Percentiles rank a stretch among this genome's conserved stretches.
Evolutionary conservation across 495 filamentous ascomycete genomes (phyloP).

Genomic region (Lasiosphaeriaceae sp.): DNA sequence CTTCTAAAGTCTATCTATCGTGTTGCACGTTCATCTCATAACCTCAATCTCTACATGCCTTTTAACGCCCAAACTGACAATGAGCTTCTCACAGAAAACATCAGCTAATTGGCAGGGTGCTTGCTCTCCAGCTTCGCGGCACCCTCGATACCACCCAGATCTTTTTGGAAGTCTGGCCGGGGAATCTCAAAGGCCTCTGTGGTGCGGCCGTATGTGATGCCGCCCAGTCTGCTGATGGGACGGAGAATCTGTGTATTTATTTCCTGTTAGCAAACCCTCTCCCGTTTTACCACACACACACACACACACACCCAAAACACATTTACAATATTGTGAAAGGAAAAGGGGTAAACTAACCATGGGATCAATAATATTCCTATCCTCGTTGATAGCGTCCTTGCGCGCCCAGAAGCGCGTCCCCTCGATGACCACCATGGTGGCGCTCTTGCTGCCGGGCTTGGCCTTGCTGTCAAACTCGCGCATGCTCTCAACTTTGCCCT

Average conservation of each 20-base stretch:
- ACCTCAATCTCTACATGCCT: too few species aligned
- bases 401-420: constrained; percentile 84
- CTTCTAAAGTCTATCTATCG: neutral
- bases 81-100: neutral
- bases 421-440: constrained; percentile 75
- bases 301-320: neutral
- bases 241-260: constrained; percentile 48
- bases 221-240: constrained; percentile 77
- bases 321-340: constrained; percentile 3
- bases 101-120: neutral
- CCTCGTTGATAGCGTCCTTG: constrained; percentile 82
- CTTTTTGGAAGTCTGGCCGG: constrained; percentile 61
- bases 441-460: constrained; percentile 65
- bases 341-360: constrained; percentile 28
- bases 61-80: too few species aligned
- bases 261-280: neutral
- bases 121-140: constrained; percentile 32
- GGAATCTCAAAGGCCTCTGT: constrained; percentile 73
- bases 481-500: constrained; percentile 68
- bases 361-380: constrained; percentile 66
- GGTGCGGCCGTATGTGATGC: constrained; percentile 73
- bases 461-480: constrained; percentile 71
- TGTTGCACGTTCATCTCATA: too few species aligned
- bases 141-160: constrained; percentile 37
- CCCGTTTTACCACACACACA: too few species aligned